Evolutionary conservation across 305 asterid species (phyloP).

Genomic region (Rubia occidens): DNA sequence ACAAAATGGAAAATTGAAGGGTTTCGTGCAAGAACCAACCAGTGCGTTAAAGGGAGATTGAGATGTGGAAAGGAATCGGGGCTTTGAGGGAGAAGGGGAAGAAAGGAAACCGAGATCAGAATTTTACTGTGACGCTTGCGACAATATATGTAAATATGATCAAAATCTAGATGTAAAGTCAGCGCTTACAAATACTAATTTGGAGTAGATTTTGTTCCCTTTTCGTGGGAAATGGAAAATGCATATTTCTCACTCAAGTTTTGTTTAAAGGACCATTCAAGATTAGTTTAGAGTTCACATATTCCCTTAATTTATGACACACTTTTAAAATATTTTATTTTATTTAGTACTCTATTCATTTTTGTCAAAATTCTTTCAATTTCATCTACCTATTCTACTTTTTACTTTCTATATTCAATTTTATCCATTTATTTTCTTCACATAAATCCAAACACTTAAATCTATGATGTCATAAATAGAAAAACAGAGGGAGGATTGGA

Average conservation of each 20-base stretch:
- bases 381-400: too few species aligned
- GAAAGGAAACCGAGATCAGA: slow-evolving; percentile 30
- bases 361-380: too few species aligned
- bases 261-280: too few species aligned
- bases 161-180: slow-evolving; percentile 3
- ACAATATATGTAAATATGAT: neutral
- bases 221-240: neutral
- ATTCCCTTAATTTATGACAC: too few species aligned
- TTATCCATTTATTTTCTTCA: too few species aligned
- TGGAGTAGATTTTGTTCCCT: slow-evolving; percentile 6
- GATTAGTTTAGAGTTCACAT: too few species aligned
- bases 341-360: too few species aligned
- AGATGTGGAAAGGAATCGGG: neutral
- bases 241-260: neutral
- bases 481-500: too few species aligned
- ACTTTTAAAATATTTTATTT: too few species aligned
- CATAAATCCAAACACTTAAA: too few species aligned
- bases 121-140: slow-evolving; percentile 21
- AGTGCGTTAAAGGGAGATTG: slow-evolving; percentile 4
- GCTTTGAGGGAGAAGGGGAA: neutral
- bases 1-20: neutral
- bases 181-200: neutral
- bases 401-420: too few species aligned
- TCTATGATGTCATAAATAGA: too few species aligned
- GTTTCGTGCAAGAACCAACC: slow-evolving; percentile 8